Evolutionary conservation across 768 basidiomycete genomes (phyloP), one percentile per base, ranked within the genome.

Genomic region (Phaeolepiota aurea): DNA sequence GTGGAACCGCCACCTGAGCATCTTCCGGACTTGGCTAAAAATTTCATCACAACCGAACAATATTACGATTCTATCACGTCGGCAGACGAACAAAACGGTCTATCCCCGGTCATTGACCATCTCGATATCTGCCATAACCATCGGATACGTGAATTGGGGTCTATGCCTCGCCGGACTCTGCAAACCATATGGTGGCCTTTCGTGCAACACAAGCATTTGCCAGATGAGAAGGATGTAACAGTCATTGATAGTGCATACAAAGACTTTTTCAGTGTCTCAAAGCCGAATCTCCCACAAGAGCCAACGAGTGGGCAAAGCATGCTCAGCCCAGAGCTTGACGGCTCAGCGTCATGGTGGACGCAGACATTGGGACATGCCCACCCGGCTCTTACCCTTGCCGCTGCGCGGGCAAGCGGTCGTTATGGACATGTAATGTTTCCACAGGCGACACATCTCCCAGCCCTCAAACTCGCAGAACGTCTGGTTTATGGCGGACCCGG

Each of bases 381-480:
- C 48, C 76, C 87, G 0, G 63, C 77, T 1, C 70, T 96, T 11
- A 81, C 87, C 0, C 68, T 93, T 32, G 90, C 93, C 5, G 93
- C 90, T 1, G 92, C 93, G 1, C 70, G 74, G 22, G 91, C 92
- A 4, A 83, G 90, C 13, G 94, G 94, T 5, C 74, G 94, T 2
- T 98, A 97, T 52, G 94, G 94, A 0, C 94, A 98, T 59, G 92
- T 98, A 49, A 90, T 98, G 70, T 97, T 92, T 57, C 94, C 94
- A 5, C 79, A 84, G 47, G 86, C 87, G 2, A 80, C 81, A 0
- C 87, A 97, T 54, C 70, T 76, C 2, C 94, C 94, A 5, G 94
- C 94, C 0, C 67, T 98, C 2, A 63, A 72, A 21, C 75, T 98
- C 15, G 81, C 90, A 1, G 93, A 97, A 54, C 74, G 76, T 14